Conservation (phyloP, 176 grass and related monocot genomes). For the Musa troglodytarum region DNA sequence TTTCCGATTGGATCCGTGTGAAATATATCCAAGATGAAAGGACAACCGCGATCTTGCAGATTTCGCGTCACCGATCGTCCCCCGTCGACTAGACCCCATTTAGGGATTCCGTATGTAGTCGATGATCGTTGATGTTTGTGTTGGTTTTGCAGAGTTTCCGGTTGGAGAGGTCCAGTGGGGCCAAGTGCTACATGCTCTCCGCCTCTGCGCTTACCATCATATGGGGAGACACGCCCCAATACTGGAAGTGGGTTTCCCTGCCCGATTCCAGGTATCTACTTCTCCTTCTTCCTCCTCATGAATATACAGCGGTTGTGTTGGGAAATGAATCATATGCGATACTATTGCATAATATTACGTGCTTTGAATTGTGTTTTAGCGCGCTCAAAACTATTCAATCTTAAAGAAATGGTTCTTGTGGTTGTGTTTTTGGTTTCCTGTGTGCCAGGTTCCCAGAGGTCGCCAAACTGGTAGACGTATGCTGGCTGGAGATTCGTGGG, state of each 20-base stretch:
- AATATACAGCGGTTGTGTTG: not conserved
- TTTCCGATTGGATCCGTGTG: too few relatives aligned
- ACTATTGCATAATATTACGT: not conserved
- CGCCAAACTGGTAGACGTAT: constrained; percentile 18
- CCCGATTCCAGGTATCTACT: constrained; percentile 32
- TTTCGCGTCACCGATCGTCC: not conserved
- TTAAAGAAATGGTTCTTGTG: too few relatives aligned
- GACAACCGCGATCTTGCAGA: not conserved
- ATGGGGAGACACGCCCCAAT: constrained; percentile 16
- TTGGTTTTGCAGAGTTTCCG: constrained; percentile 31
- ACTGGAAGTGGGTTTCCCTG: constrained; percentile 45
- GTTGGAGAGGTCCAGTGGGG: constrained; percentile 36
- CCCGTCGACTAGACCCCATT: not conserved
- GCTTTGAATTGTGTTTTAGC: too few relatives aligned
- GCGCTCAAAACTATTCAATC: too few relatives aligned
- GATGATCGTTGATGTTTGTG: not conserved
- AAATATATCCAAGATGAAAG: not conserved
- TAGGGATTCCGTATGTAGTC: not conserved
- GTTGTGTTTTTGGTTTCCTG: too few relatives aligned
- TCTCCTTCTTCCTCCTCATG: not conserved
- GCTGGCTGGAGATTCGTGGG: constrained; percentile 34
- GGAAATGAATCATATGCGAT: not conserved
- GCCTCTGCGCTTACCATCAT: constrained; percentile 27
- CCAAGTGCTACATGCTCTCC: constrained; percentile 42
- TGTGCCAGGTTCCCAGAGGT: constrained; percentile 29